Evolutionary conservation across 352 stramenopile genomes (phyloP), one percentile per base, ranked within the genome.

Genomic region (Globisporangium camurandrum): DNA sequence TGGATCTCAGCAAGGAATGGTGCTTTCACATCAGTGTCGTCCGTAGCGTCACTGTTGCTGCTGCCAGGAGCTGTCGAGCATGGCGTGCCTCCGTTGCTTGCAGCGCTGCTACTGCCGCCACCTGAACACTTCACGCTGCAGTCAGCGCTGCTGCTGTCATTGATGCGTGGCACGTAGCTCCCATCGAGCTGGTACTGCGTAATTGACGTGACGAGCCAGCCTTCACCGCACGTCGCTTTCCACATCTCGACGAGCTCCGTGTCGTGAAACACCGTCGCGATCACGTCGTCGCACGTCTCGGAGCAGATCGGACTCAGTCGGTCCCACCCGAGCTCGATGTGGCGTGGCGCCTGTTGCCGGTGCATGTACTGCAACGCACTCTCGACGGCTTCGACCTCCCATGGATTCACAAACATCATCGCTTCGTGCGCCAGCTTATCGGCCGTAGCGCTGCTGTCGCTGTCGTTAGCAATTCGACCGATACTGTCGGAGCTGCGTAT

Each of bases 341-440:
- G 73, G 0, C 74, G 47, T 20, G 76, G 64, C 19, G 59, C 45
- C 16, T 66, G 44, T 36, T 51, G 53, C 39, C 64, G 63, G 48
- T 89, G 71, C 68, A 93, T 85, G 46, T 87, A 90, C 2, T 54
- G 61, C 9, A 64, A 61, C 12, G 77, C 62, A 55, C 82, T 93
- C 49, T 49, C 50, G 33, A 81, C 66, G 1, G 81, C 81, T 34
- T 93, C 81, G 43, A 88, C 69, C 64, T 93, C 78, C 81, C 81
- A 93, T 17, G 76, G 74, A 44, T 86, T 64, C 19, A 93, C 81
- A 61, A 93, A 89, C 72, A 88, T 86, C 59, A 93, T 85, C 16
- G 77, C 72, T 45, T 89, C 68, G 40, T 70, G 47, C 30, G 55
- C 61, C 17, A 65, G 54, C 4, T 51, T 62, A n/a, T 64, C 58